Conservation (phyloP, 2,329 filamentous ascomycete genomes). For the Conoideocrella luteorostrata region DNA sequence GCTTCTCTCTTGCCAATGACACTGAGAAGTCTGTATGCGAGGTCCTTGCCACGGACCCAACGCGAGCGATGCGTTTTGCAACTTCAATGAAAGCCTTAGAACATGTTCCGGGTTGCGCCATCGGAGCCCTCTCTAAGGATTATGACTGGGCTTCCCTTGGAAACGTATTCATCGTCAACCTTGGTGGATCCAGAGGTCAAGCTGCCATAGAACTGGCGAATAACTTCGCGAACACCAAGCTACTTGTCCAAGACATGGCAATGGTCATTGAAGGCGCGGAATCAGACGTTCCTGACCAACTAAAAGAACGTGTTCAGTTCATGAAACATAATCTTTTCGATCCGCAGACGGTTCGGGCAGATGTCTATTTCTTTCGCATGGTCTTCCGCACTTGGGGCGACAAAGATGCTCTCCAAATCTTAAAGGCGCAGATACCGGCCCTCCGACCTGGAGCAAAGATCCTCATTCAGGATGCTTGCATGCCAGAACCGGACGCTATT, state of each 20-base stretch:
- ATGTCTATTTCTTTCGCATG: slow-evolving; percentile 24
- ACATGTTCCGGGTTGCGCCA: no score
- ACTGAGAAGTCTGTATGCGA: no score
- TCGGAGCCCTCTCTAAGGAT: no score
- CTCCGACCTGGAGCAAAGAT: slow-evolving; percentile 20
- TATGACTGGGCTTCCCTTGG: no score
- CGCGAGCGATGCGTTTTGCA: no score
- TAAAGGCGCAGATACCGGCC: slow-evolving; percentile 23
- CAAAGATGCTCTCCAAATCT: slow-evolving; percentile 25
- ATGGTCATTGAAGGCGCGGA: slow-evolving; percentile 18
- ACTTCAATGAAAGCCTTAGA: no score
- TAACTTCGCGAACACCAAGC: no score
- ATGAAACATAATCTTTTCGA: slow-evolving; percentile 23
- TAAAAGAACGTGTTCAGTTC: slow-evolving; percentile 15
- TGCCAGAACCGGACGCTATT: slow-evolving; percentile 19
- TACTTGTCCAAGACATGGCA: slow-evolving; percentile 16
- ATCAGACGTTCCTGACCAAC: slow-evolving; percentile 14
- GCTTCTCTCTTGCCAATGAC: no score
- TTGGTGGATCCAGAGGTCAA: no score
- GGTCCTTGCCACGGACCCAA: no score
- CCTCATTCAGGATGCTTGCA: slow-evolving; percentile 19
- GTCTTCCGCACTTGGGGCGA: slow-evolving; percentile 29
- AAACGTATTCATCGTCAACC: no score
- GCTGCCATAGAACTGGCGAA: no score
- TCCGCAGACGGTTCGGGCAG: slow-evolving; percentile 18